Base-by-base conservation (phyloP, 1,284 basidiomycete species). In the Tilletia caries region DNA sequence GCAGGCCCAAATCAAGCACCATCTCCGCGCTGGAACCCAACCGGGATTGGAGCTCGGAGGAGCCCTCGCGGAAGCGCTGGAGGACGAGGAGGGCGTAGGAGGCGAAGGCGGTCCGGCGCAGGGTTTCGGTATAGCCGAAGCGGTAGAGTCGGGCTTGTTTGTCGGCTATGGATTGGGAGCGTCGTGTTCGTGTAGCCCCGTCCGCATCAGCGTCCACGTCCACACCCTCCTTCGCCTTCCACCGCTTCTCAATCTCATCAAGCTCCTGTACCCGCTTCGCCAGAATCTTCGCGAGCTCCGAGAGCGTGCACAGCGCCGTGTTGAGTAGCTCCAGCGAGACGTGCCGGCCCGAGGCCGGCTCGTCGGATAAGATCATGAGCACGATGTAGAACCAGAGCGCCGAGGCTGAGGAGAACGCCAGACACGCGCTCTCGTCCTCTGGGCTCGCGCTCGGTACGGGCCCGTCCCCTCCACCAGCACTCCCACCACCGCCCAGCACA, bases 341-440 rank as follows among this genome's bases (percentile, higher is more conserved):
- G 25, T 75, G 72, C n/a, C 69, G 66, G 18, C 69, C 72, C 44
- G 71, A 70, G 2, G 72, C 73, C 0, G 75, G 66, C 46, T 68
- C 68, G 20, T 80, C 78, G 10, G 73, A 76, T 13, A 75, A 75
- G 23, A 79, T 73, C 65, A 76, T 70, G 27, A 80, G 68, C 15
- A 80, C 75, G 37, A 79, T 64, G 64, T 79, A 80, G 71, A 80
- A 73, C 77, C 78, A 80, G 12, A 79, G 66, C 34, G 77, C 71
- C 15, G 73, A 72, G 1, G 78, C 74, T 4, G 76, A 69, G 2
- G 75, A 73, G 41, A 76, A 76, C 2, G 58, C 58, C 29, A 62
- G 27, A 33, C 58, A 62, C 32, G 79, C 75, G 33, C 54, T 34
- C 33, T 20, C 18, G 41, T 68, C 68, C 15, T 64, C 48, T 6